Percentiles rank a stretch among this genome's conserved stretches.
Conservation (phyloP, 2,329 filamentous ascomycete species). For the Talaromyces verruculosus region DNA sequence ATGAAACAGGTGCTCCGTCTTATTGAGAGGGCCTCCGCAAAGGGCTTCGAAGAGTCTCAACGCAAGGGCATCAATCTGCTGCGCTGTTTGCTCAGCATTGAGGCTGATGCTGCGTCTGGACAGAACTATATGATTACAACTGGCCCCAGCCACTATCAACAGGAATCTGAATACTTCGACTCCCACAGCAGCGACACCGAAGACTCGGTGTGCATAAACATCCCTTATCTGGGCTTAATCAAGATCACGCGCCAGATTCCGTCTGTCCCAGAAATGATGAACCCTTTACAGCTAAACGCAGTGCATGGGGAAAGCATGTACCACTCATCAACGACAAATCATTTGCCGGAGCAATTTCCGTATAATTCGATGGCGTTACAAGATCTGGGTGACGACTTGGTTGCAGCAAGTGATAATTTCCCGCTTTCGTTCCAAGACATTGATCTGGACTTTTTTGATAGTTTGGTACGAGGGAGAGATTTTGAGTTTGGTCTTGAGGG, state of each 20-base stretch:
- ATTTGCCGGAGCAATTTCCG: background rate
- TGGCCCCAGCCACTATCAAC: background rate
- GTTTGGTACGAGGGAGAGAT: slow-evolving; percentile 3
- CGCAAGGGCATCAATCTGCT: slow-evolving; percentile 14
- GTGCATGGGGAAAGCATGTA: background rate
- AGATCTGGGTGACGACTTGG: background rate
- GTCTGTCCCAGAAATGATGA: background rate
- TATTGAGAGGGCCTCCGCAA: background rate
- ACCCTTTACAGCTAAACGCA: background rate
- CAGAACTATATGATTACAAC: slow-evolving; percentile 4
- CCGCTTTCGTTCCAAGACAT: slow-evolving; percentile 7
- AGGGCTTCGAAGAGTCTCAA: slow-evolving; percentile 2
- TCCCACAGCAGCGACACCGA: background rate
- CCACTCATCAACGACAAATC: background rate
- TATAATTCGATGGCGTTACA: background rate
- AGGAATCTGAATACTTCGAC: background rate
- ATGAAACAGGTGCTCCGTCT: slow-evolving; percentile 6
- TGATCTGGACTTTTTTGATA: slow-evolving; percentile 17
- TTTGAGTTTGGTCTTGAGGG: background rate
- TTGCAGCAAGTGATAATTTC: background rate
- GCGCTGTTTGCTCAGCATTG: slow-evolving; percentile 7
- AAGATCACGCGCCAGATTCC: background rate
- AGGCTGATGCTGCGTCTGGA: slow-evolving; percentile 8
- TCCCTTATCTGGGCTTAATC: slow-evolving; percentile 14
- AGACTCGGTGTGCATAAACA: slow-evolving; percentile 1